Percentiles rank a stretch among this genome's conserved stretches.
phyloP scores from a whole-genome alignment of 441 rosid species.

The Omphalea diandra region DNA sequence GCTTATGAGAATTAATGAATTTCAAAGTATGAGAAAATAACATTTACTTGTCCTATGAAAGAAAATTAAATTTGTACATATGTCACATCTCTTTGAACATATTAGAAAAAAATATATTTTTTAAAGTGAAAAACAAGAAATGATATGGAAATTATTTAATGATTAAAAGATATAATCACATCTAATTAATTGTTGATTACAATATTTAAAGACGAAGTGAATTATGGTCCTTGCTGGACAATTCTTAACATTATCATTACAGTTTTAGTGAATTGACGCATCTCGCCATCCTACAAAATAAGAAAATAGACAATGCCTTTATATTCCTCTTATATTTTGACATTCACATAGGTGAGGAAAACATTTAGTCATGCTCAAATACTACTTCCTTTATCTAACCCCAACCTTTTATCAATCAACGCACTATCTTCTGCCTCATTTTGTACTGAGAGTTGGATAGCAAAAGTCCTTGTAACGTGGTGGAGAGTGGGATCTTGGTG shows the following conservation, averaged over 20 bases:
- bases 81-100: not conserved
- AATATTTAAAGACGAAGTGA: no score
- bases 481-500: constrained; percentile 10
- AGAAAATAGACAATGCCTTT: not conserved
- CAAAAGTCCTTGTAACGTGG: constrained; percentile 8
- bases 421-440: constrained; percentile 18
- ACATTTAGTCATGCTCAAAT: not conserved
- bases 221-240: not conserved
- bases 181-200: not conserved
- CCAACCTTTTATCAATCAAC: constrained; percentile 5
- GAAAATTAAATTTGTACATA: not conserved
- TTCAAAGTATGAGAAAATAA: not conserved
- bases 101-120: not conserved
- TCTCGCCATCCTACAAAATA: no score
- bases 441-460: no score
- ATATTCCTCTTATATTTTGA: not conserved
- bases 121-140: not conserved
- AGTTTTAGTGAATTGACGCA: not conserved
- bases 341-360: not conserved
- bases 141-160: not conserved
- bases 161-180: not conserved
- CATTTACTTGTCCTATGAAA: not conserved
- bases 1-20: no score
- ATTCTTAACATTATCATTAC: not conserved
- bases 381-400: not conserved